Percentiles rank a stretch among this genome's conserved stretches.
phyloP scores from a whole-genome alignment of 495 filamentous ascomycete species.

The Aspergillus panamensis region DNA sequence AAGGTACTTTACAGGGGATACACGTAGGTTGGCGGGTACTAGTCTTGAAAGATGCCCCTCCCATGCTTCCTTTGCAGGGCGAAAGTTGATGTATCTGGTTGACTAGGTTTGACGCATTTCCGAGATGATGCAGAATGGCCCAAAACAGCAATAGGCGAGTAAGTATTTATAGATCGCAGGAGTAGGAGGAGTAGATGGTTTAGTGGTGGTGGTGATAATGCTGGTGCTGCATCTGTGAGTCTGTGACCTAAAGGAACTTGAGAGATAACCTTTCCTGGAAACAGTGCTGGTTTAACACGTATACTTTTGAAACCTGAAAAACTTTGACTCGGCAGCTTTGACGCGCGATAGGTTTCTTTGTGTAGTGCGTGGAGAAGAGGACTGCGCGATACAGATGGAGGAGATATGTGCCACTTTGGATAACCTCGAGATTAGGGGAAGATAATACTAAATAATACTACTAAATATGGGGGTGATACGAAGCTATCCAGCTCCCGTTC shows the following conservation, averaged over 20 bases:
- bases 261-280: conserved; percentile 2
- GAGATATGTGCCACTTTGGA: neutral
- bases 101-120: conserved; percentile 7
- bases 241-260: neutral
- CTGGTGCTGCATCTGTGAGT: conserved; percentile 10
- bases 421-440: too few relatives aligned
- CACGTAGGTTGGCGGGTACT: neutral
- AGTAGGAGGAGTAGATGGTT: neutral
- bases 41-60: too few relatives aligned
- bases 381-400: neutral
- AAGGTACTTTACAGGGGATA: neutral
- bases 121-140: conserved; percentile 12
- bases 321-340: neutral
- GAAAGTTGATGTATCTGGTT: conserved; percentile 1
- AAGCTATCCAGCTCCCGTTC: neutral
- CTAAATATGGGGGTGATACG: neutral
- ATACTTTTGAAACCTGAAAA: neutral
- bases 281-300: neutral
- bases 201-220: conserved; percentile 13
- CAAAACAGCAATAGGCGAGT: conserved; percentile 18
- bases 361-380: too few relatives aligned
- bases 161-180: conserved; percentile 1
- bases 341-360: too few relatives aligned
- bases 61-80: conserved; percentile 20
- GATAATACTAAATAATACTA: too few relatives aligned